Evolutionary conservation across 139 green algal species (phyloP), one percentile per base, ranked within the genome.

Genomic region (Spirogloea muscicola): DNA sequence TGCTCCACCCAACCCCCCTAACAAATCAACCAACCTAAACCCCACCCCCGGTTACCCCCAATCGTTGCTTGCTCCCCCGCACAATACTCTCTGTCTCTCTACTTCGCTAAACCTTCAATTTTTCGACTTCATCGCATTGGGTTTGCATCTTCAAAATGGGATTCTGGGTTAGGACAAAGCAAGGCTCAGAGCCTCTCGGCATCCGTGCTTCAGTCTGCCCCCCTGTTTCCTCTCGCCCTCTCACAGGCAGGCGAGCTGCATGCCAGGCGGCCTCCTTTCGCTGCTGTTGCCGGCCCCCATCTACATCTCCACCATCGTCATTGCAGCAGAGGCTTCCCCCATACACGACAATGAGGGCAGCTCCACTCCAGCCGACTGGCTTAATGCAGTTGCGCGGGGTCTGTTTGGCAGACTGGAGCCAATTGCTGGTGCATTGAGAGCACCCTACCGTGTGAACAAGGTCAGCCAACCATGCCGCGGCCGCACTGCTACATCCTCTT

Each of bases 211-310:
- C 21, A 55, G 21, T 21, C 46, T 21, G n/a, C 21, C 21, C 46
- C 21, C 21, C n/a, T 55, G n/a, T 55, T 55, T n/a, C 21, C n/a
- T 55, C 46, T 55, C 46, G n/a, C n/a, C 21, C 21, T 21, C n/a
- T 55, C 13, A 18, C 57, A 36, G 29, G 27, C 27, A 41, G 57
- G 13, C 43, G 60, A 63, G n/a, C 37, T 10, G 60, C 10, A 69
- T 16, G 60, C 16, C 63, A 72, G 63, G 63, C 31, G 68, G 57
- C 34, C 68, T 76, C 43, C 83, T 96, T 48, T 72, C 68, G 1
- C 38, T 52, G 6, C 25, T 93, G 3, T 68, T 97, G 49, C 46
- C 34, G 1, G 49, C 43, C 2, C 91, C 92, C 0, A 69, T 97
- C n/a, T 68, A 71, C 57, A 59, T 94, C 16, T 3, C 49, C 37